These are phyloP conservation scores for Cladorrhinum samala DNA, from an alignment of 495 filamentous ascomycete genomes.

Conservation along the genomic window DNA sequence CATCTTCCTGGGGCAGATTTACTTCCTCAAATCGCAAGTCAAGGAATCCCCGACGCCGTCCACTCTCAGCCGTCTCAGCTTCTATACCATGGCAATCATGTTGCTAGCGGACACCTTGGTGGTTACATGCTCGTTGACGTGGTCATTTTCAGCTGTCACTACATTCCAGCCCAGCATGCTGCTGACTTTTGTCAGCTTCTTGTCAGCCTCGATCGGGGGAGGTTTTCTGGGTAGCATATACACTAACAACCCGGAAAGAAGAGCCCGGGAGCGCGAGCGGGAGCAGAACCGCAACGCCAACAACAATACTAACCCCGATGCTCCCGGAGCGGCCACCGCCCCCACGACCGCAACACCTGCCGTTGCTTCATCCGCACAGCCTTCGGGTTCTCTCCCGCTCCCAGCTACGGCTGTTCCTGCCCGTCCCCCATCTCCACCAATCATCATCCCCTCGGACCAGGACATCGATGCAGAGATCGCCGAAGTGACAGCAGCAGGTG, in stretches of 20 bases:
- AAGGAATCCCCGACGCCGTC: slow-evolving; percentile 93
- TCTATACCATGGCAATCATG: slow-evolving; percentile 80
- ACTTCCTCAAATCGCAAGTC: slow-evolving; percentile 74
- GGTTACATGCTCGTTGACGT: slow-evolving; percentile 53
- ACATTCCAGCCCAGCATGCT: slow-evolving; percentile 65
- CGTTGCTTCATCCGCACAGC: slow-evolving; percentile 22
- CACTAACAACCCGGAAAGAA: slow-evolving; percentile 53
- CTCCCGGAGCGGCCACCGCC: slow-evolving; percentile 7
- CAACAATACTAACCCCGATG: slow-evolving; percentile 29
- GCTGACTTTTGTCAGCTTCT: slow-evolving; percentile 67
- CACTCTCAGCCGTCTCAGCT: slow-evolving; percentile 83
- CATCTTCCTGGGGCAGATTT: slow-evolving; percentile 62
- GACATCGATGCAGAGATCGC: slow-evolving; percentile 58
- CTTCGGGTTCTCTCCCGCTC: slow-evolving; percentile 49
- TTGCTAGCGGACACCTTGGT: slow-evolving; percentile 74
- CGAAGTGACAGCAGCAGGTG: slow-evolving; percentile 30
- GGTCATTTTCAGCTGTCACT: slow-evolving; percentile 57
- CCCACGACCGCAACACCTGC: slow-evolving; percentile 12
- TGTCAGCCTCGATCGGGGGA: slow-evolving; percentile 58
- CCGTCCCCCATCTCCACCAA: slow-evolving; percentile 40
- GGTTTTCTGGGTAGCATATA: slow-evolving; percentile 86
- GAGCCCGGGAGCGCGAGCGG: slow-evolving; percentile 56
- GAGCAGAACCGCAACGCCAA: slow-evolving; percentile 30
- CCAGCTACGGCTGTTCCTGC: slow-evolving; percentile 52
- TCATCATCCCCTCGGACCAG: slow-evolving; percentile 82